Evolutionary conservation across 2,329 filamentous ascomycete genomes (phyloP).

Genomic region (Apiospora arundinis): DNA sequence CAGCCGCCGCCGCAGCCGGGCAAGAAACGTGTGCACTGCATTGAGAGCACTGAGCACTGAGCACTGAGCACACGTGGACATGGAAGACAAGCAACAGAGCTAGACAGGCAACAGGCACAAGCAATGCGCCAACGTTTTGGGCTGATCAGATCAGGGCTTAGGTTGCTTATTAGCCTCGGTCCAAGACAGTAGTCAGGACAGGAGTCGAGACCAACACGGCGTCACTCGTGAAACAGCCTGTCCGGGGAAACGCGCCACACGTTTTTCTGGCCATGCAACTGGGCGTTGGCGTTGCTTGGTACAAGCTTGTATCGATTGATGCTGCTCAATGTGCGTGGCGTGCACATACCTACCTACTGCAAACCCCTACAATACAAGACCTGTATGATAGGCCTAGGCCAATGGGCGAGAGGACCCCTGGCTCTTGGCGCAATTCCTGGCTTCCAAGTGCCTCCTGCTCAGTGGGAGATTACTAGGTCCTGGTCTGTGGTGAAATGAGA

Average conservation of each 20-base stretch:
- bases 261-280: neutral
- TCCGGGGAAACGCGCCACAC: constrained; percentile 8
- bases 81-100: neutral
- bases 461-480: neutral
- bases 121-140: neutral
- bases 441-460: neutral
- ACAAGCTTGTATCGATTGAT: neutral
- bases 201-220: neutral
- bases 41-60: too few species aligned
- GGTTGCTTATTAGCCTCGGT: neutral
- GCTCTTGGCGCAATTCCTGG: neutral
- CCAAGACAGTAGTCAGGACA: neutral
- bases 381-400: too few species aligned
- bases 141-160: neutral
- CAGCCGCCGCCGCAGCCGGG: too few species aligned
- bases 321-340: too few species aligned
- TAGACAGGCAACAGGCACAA: neutral
- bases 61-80: neutral
- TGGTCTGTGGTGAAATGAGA: neutral
- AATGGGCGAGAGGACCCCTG: too few species aligned
- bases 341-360: too few species aligned
- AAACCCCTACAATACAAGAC: too few species aligned
- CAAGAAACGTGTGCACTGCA: neutral
- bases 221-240: neutral
- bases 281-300: neutral